Evolutionary conservation across 2,329 filamentous ascomycete species (phyloP).

Genomic region (Hymenoscyphus linearis): DNA sequence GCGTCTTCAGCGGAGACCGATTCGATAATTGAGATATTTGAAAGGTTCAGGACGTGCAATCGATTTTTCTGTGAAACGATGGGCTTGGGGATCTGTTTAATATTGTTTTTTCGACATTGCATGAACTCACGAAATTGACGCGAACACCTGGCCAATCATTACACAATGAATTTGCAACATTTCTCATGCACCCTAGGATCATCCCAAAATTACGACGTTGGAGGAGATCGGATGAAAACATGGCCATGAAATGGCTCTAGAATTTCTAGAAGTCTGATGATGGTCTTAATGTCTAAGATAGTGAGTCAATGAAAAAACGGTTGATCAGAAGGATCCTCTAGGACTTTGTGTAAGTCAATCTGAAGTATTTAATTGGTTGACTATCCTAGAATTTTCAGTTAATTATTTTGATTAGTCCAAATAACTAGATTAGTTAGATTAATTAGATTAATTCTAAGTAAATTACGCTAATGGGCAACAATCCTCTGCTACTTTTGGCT

Average conservation of each 20-base stretch:
- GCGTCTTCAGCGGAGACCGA: background rate
- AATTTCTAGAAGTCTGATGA: background rate
- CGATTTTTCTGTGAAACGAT: background rate
- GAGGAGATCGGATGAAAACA: background rate
- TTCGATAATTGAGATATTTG: background rate
- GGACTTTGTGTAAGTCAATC: too few species aligned
- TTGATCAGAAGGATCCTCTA: too few species aligned
- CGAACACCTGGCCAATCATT: slow-evolving; percentile 6
- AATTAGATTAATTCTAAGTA: too few species aligned
- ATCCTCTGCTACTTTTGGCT: too few species aligned
- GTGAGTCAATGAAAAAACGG: too few species aligned
- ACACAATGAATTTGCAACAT: background rate
- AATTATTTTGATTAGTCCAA: too few species aligned
- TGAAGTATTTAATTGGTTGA: too few species aligned
- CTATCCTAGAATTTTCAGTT: too few species aligned
- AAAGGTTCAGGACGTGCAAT: background rate
- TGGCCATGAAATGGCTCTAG: background rate
- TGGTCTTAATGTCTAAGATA: background rate
- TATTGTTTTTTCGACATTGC: background rate
- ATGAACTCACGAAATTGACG: slow-evolving; percentile 20
- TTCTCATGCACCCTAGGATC: background rate
- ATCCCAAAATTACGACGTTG: background rate
- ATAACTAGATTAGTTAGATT: too few species aligned
- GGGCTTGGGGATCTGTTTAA: background rate
- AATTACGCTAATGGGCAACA: too few species aligned